phyloP scores from a whole-genome alignment of 2,329 filamentous ascomycete genomes.

The Epichloe sibirici region DNA sequence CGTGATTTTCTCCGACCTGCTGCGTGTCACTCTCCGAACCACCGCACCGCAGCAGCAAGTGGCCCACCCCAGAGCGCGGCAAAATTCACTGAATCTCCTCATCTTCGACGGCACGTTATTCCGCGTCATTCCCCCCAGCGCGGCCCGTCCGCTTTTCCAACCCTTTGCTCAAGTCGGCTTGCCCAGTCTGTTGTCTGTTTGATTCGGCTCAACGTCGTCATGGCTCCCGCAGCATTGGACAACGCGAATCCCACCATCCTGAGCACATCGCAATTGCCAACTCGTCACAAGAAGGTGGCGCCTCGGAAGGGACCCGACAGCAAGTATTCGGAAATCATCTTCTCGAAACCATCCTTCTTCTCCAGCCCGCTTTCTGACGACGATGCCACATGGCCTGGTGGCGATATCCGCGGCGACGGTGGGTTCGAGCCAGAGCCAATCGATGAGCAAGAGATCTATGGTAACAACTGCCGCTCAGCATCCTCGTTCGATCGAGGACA shows the following conservation, averaged over 20 bases:
- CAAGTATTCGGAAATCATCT: conserved; percentile 34
- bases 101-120: not conserved
- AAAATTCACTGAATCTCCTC: not conserved
- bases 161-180: not conserved
- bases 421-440: conserved; percentile 61
- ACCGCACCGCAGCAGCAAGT: too few species aligned
- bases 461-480: conserved; percentile 31
- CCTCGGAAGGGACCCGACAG: conserved; percentile 35
- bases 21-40: not conserved
- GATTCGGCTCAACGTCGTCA: conserved; percentile 3
- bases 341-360: conserved; percentile 33
- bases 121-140: not conserved
- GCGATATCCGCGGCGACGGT: conserved; percentile 38
- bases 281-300: conserved; percentile 44
- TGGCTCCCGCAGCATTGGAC: conserved; percentile 29
- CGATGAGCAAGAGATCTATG: conserved; percentile 94
- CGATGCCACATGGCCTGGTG: conserved; percentile 21
- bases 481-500: not conserved
- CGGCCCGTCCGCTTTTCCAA: not conserved
- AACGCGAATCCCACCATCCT: conserved; percentile 94
- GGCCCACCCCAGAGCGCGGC: not conserved
- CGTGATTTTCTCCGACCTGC: too few species aligned
- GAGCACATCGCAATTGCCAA: conserved; percentile 77
- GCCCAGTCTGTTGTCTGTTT: too few species aligned
- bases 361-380: conserved; percentile 26